Base-by-base conservation (phyloP, 805 yeast species). In the Metschnikowia rubicola region DNA sequence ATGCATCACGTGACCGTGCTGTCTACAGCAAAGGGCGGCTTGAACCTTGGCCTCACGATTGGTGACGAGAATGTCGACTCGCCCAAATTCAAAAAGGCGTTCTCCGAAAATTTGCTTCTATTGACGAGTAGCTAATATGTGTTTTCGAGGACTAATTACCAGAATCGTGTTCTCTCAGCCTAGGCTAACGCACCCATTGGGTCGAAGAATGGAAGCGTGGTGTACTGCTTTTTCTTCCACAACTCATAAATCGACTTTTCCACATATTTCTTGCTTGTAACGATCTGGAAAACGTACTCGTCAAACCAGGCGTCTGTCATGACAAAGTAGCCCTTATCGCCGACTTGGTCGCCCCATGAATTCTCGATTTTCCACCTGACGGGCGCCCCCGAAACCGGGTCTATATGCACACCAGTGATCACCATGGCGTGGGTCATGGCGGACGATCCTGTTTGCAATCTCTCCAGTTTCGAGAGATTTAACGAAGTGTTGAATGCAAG, bases 401-500 rank as follows among this genome's bases (percentile, higher is more conserved):
- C 89, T 33, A 88, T 68, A 64, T 88, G 90, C 39, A 86, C 92
- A 30, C 83, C 96, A 10, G 90, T 83, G 59, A 88, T 79, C 19
- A 83, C 76, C 96, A 88, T 88, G 33, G 96, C 96, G 60, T 88
- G 96, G 12, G 95, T 88, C 95, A 88, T 87, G 53, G 81, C 70
- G 21, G 90, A 83, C 53, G 88, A 82, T 47, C 81, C 81, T 54
- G 85, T 83, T 50, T 74, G 67, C 51, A 89, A 81, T 53, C 96
- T 73, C 41, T 88, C 84, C 17, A 81, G 81, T 70, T 89, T 88
- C 42, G 63, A 51, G 57, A 67, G 78, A 73, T 43, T 77, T 70
- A 58, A 77, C 67, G 44, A 73, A 63, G 73, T 81, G 74, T 40
- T 83, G 58, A 81, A 75, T 1, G 75, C 74, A 46, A 82, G 65